Conservation (phyloP, 495 filamentous ascomycete species). For the Lasiosphaeria hispida region DNA sequence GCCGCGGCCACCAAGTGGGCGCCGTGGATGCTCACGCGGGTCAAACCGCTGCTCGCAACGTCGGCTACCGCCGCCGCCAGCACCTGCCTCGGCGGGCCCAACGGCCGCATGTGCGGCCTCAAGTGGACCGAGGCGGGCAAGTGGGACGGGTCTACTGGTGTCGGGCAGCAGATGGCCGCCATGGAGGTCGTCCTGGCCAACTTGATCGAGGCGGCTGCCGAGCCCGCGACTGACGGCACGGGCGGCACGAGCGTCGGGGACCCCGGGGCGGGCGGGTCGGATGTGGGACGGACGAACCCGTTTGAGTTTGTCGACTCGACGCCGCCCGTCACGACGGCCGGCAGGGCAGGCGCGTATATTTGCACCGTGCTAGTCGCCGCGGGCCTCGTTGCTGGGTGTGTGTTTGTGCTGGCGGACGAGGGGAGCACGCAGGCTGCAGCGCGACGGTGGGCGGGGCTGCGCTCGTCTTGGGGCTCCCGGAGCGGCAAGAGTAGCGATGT, state of each 20-base stretch:
- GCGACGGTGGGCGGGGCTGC: neutral
- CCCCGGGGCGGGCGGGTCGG: slow-evolving; percentile 58
- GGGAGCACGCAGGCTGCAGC: neutral
- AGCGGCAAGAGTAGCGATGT: too few relatives aligned
- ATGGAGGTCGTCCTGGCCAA: slow-evolving; percentile 65
- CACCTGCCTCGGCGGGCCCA: slow-evolving; percentile 59
- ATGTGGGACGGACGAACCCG: slow-evolving; percentile 33
- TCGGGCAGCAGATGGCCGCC: slow-evolving; percentile 71
- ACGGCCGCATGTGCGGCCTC: slow-evolving; percentile 66
- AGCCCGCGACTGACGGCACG: slow-evolving; percentile 60
- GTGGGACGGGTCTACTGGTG: slow-evolving; percentile 57
- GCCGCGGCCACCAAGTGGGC: slow-evolving; percentile 67
- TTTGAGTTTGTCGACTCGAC: slow-evolving; percentile 14
- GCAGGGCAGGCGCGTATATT: slow-evolving; percentile 60
- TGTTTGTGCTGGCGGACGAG: slow-evolving; percentile 42
- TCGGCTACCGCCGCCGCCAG: slow-evolving; percentile 65
- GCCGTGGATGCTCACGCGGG: slow-evolving; percentile 56
- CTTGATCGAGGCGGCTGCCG: slow-evolving; percentile 42
- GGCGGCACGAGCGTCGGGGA: slow-evolving; percentile 77
- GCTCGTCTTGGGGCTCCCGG: too few relatives aligned
- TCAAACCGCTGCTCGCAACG: slow-evolving; percentile 61
- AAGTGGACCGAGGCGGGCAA: slow-evolving; percentile 57
- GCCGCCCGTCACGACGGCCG: slow-evolving; percentile 45
- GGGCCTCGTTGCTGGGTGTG: slow-evolving; percentile 27
- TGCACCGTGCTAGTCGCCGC: slow-evolving; percentile 49